These are phyloP conservation scores for Enteropsectra breve DNA, from an alignment of 371 early-diverging fungal species.

Conservation along the genomic window DNA sequence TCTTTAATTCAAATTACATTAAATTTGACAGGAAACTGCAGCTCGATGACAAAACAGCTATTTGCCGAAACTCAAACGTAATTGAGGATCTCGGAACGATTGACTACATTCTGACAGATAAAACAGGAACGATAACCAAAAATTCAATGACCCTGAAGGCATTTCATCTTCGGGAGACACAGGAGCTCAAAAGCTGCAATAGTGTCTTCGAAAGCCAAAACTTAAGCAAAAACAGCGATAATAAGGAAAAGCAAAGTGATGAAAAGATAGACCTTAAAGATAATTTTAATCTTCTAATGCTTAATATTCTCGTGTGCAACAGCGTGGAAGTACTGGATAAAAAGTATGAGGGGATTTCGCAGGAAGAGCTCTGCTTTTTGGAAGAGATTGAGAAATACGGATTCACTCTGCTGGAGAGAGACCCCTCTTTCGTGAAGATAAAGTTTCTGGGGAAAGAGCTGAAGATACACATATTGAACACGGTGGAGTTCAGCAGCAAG, in stretches of 20 bases:
- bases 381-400: slow-evolving; percentile 31
- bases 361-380: slow-evolving; percentile 60
- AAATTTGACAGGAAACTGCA: slow-evolving; percentile 45
- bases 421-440: slow-evolving; percentile 15
- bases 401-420: slow-evolving; percentile 13
- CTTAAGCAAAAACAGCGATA: not conserved
- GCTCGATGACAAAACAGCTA: slow-evolving; percentile 67
- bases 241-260: not conserved
- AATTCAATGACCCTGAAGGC: slow-evolving; percentile 82
- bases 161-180: slow-evolving; percentile 30
- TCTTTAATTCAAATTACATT: slow-evolving; percentile 69
- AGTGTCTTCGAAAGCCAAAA: not conserved
- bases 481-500: slow-evolving; percentile 53
- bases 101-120: slow-evolving; percentile 84
- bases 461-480: slow-evolving; percentile 19
- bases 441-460: slow-evolving; percentile 24
- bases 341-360: slow-evolving; percentile 56
- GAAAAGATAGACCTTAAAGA: not conserved
- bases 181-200: not conserved
- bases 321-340: slow-evolving; percentile 51
- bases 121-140: slow-evolving; percentile 91
- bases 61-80: slow-evolving; percentile 74
- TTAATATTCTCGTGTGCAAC: slow-evolving; percentile 55
- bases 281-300: slow-evolving; percentile 26
- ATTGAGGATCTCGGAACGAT: slow-evolving; percentile 87